These are phyloP conservation scores for Didymella keratinophila DNA, from an alignment of 2,329 filamentous ascomycete genomes.

Conservation along the genomic window DNA sequence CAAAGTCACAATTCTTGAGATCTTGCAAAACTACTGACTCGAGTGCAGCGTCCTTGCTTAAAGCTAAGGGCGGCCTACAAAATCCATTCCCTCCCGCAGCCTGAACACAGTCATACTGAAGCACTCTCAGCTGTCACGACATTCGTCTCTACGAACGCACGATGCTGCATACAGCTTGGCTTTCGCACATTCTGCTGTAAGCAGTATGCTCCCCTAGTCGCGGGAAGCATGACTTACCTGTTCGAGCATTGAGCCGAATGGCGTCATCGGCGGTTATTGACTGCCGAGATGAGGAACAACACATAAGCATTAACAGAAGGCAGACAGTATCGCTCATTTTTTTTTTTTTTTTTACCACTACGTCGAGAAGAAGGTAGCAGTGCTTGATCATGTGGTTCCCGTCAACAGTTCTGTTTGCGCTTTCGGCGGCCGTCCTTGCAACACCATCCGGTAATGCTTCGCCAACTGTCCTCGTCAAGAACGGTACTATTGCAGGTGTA, in stretches of 20 bases:
- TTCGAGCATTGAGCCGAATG: slow-evolving; percentile 17
- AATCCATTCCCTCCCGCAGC: neutral
- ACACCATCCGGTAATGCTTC: slow-evolving; percentile 1
- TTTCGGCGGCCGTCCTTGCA: slow-evolving; percentile 1
- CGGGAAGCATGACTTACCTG: slow-evolving; percentile 11
- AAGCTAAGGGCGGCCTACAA: neutral
- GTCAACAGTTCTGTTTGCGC: slow-evolving; percentile 1
- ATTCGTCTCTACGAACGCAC: neutral
- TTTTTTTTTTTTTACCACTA: neutral
- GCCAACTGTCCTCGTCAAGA: slow-evolving; percentile 49
- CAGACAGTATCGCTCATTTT: neutral
- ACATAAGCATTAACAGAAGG: slow-evolving; percentile 2
- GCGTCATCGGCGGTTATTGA: slow-evolving; percentile 19
- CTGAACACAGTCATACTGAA: neutral
- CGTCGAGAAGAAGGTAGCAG: neutral
- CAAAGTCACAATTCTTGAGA: neutral
- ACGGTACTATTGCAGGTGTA: slow-evolving; percentile 51
- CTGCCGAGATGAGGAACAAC: slow-evolving; percentile 16
- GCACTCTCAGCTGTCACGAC: slow-evolving; percentile 3
- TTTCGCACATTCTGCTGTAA: slow-evolving; percentile 13
- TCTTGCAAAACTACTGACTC: neutral
- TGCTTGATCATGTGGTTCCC: slow-evolving; percentile 12
- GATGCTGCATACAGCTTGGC: slow-evolving; percentile 3
- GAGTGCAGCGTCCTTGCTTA: neutral
- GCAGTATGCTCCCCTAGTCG: slow-evolving; percentile 2